Conservation (phyloP, 345 rosid genomes). For the Eucalyptus pauciflora region DNA sequence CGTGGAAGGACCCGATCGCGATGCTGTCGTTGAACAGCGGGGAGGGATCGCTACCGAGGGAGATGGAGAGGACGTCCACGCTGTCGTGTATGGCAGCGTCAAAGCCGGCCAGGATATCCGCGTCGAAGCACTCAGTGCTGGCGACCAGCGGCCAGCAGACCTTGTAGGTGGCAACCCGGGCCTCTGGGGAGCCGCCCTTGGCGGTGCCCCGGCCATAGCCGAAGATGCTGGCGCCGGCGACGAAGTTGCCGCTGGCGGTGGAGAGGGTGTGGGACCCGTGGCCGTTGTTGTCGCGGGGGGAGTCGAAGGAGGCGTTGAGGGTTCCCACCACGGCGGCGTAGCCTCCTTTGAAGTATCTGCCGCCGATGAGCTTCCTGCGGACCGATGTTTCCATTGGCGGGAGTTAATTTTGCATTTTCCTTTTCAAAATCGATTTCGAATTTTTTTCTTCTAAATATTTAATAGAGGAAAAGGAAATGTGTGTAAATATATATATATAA, state of each 20-base stretch:
- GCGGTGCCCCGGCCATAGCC: slow-evolving; percentile 58
- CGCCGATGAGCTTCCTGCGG: slow-evolving; percentile 69
- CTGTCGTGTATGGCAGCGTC: slow-evolving; percentile 73
- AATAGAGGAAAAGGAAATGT: background rate
- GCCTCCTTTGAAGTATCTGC: slow-evolving; percentile 43
- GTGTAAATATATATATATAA: no score
- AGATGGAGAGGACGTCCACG: slow-evolving; percentile 65
- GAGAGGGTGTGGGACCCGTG: slow-evolving; percentile 92
- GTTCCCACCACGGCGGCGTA: slow-evolving; percentile 27
- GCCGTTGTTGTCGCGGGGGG: slow-evolving; percentile 71
- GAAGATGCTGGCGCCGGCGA: slow-evolving; percentile 31
- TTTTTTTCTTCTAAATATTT: background rate
- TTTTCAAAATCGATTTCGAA: background rate
- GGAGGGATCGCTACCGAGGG: slow-evolving; percentile 38
- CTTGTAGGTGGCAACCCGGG: slow-evolving; percentile 81
- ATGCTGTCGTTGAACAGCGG: slow-evolving; percentile 42
- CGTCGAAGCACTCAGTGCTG: slow-evolving; percentile 54
- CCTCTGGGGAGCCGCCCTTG: slow-evolving; percentile 80
- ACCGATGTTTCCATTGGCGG: background rate
- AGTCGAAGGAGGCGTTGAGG: slow-evolving; percentile 30
- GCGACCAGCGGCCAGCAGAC: slow-evolving; percentile 54
- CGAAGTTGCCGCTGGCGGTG: slow-evolving; percentile 67
- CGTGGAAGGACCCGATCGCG: slow-evolving; percentile 80
- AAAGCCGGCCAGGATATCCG: slow-evolving; percentile 60
- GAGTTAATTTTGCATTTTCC: background rate